Base-by-base conservation (phyloP, 1,284 basidiomycete species). In the Anthracocystis setariae region DNA sequence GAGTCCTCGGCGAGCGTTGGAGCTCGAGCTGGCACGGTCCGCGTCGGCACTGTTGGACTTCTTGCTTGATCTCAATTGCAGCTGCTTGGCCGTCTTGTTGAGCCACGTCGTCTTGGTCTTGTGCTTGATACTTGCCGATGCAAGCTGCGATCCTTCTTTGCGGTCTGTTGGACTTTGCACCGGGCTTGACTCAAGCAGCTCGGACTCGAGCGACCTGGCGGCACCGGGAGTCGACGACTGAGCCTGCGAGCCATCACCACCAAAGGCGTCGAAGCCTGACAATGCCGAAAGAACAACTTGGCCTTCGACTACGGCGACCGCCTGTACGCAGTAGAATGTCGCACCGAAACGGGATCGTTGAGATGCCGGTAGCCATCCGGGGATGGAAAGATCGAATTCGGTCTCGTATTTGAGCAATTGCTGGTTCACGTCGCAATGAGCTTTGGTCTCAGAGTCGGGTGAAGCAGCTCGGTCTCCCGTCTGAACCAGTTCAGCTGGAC, bases 281-380 rank as follows among this genome's bases (percentile, higher is more conserved):
- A 67, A 47, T 8, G 64, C 51, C 0, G 62, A 71, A 18, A 66
- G 54, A 5, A 71, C 32, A n/a, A 45, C 56, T 15, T 55, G 57
- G 10, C 72, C 69, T 23, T 57, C 48, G 20, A 81, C 55, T 20
- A 46, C 43, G 3, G 74, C 79, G 7, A 40, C 57, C 18, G 81
- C 77, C 20, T 74, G 60, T 1, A 82, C 51, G 47, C 70, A 77
- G 58, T 82, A 82, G 50, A 82, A 82, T 12, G 76, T 82, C 17
- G 76, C 76, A 9, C 78, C 76, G 17, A 76, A 77, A 10, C 79
- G 74, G 12, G 80, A 70, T n/a, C 60, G 59, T 21, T 79, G 56
- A 12, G 74, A 78, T n/a, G 73, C 77, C 3, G 81, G 81, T 10
- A 82, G 51, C 80, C 81, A 82, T 15, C 81, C 81, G 2, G 81